phyloP scores from a whole-genome alignment of 2,329 filamentous ascomycete species.

The Phialocephala subalpina region DNA sequence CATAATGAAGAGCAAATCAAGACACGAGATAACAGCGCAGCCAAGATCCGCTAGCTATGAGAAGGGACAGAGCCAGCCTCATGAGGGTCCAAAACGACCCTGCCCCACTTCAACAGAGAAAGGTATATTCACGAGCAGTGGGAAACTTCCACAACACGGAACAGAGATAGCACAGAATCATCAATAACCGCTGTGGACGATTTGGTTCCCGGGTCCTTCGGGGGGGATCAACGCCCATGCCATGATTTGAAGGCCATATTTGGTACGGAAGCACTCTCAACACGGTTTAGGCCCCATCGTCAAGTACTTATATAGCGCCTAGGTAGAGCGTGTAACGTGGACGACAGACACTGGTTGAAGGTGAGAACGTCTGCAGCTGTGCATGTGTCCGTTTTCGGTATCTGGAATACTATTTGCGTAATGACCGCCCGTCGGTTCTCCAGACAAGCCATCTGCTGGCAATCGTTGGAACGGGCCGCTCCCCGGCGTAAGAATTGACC shows the following conservation, averaged over 20 bases:
- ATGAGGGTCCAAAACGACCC: not conserved
- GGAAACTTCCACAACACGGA: not conserved
- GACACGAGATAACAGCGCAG: not conserved
- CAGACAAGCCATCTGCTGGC: not conserved
- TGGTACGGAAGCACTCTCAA: not conserved
- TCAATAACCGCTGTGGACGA: slow-evolving; percentile 1
- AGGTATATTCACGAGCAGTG: not conserved
- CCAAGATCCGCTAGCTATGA: not conserved
- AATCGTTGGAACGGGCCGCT: slow-evolving; percentile 6
- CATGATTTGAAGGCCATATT: not conserved
- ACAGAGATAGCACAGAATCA: not conserved
- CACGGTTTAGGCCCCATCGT: not conserved
- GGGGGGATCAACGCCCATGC: too few species aligned
- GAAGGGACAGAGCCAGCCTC: too few species aligned
- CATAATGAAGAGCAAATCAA: not conserved
- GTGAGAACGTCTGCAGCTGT: not conserved
- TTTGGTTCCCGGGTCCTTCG: not conserved
- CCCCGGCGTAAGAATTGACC: slow-evolving; percentile 12
- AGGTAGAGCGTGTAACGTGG: not conserved
- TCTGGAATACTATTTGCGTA: not conserved
- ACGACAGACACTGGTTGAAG: not conserved
- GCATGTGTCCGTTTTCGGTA: not conserved
- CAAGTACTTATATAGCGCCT: slow-evolving; percentile 12
- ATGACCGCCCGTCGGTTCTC: not conserved
- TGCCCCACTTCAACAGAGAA: not conserved